Base-by-base conservation (phyloP, 2,329 filamentous ascomycete species). In the Hypoxylon sp. region DNA sequence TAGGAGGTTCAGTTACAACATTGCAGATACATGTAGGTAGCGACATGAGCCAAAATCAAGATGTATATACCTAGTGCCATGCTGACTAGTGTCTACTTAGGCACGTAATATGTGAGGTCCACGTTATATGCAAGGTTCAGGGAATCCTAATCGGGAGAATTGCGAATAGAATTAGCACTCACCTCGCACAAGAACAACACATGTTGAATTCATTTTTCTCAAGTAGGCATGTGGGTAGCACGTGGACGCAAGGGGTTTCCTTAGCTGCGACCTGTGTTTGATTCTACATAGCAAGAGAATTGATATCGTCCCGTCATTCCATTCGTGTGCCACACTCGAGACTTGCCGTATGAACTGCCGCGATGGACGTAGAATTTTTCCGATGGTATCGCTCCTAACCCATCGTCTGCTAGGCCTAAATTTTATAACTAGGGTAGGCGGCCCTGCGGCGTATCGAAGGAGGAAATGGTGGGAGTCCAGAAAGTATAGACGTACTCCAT, bases 141-240 rank as follows among this genome's bases (percentile, higher is more conserved):
- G 30, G 19, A 11, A 43, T 49, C 25, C 2, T 41, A 38, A 46
- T 49, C 52, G 60, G 57, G 45, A 59, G 49, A 61, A 62, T 61
- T 60, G 25, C 36, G 48, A 53, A 58, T 25, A 59, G 11, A 41
- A 11, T 21, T 28, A 58, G 17, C 46, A 49, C 21, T 17, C 28
- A 59, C 50, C 46, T 67, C 13, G 23, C 30, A 62, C 57, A 49
- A 38, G 38, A 48, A 23, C 38, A 48, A 23, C 30, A 21, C 60
- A 55, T 64, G 41, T 11, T 23, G 34, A 38, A 19, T 11, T 49
- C 13, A 48, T 51, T 48, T 64, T 67, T 45, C 48, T 34, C 17
- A 43, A 25, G 43, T 56, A 5, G 56, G 41, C 50, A 61, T 32
- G 36, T 36, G 45, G 21, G 57, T 67, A 45, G 38, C 67, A 67